Evolutionary conservation across 2,329 filamentous ascomycete genomes (phyloP).

Genomic region (Didymella keratinophila): DNA sequence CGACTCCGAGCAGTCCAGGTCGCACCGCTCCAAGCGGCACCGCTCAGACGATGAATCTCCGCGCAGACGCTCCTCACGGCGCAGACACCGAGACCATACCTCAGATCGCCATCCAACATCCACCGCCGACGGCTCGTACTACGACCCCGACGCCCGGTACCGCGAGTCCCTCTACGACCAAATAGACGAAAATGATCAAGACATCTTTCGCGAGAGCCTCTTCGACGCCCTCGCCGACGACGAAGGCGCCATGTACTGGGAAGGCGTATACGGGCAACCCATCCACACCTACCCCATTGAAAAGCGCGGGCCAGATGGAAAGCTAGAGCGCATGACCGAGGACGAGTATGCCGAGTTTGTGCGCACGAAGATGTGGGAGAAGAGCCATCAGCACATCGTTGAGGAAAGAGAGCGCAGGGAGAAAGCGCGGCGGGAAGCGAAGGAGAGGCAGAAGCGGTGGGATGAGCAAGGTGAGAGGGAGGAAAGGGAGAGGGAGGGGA

Average conservation of each 20-base stretch:
- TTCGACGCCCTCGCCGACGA: constrained; percentile 98
- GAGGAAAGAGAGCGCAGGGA: constrained; percentile 74
- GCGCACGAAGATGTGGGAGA: constrained; percentile 92
- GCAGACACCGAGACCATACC: constrained; percentile 31
- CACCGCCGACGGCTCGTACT: constrained; percentile 42
- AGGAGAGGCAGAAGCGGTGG: constrained; percentile 45
- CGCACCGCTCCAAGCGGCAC: constrained; percentile 25
- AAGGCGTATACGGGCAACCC: constrained; percentile 94
- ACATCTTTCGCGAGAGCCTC: constrained; percentile 88
- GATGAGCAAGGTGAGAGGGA: constrained; percentile 53
- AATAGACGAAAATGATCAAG: constrained; percentile 32
- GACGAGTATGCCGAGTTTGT: constrained; percentile 92
- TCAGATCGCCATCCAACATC: constrained; percentile 36
- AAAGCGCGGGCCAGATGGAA: constrained; percentile 60
- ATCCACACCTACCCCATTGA: constrained; percentile 78
- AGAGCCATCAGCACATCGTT: constrained; percentile 82
- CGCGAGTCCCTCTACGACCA: constrained; percentile 46
- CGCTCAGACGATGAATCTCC: constrained; percentile 20
- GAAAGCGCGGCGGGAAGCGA: constrained; percentile 56
- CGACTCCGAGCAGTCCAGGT: constrained; percentile 8
- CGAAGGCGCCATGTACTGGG: constrained; percentile 94
- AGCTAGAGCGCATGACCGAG: constrained; percentile 85
- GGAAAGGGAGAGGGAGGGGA: constrained; percentile 55
- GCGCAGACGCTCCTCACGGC: constrained; percentile 20
- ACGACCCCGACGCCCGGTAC: constrained; percentile 40